Percentiles rank a stretch among this genome's conserved stretches.
phyloP scores from a whole-genome alignment of 495 filamentous ascomycete genomes.

The Sporormia fimetaria region DNA sequence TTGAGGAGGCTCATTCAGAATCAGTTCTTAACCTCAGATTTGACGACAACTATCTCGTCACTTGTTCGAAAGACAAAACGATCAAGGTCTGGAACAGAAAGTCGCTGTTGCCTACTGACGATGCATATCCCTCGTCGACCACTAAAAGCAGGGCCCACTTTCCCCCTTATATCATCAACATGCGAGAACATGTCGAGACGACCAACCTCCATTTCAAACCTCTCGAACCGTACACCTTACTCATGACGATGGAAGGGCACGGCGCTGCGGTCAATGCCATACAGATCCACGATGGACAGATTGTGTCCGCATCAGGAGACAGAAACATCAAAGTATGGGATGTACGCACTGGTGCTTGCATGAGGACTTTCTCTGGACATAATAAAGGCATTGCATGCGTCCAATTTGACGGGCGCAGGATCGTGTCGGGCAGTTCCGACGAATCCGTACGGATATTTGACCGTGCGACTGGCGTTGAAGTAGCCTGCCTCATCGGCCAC shows the following conservation, averaged over 20 bases:
- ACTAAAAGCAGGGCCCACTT: constrained; percentile 28
- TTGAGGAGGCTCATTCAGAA: constrained; percentile 68
- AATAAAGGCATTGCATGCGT: constrained; percentile 95
- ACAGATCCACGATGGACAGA: constrained; percentile 71
- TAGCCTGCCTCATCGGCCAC: constrained; percentile 75
- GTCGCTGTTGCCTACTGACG: constrained; percentile 52
- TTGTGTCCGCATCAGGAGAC: constrained; percentile 92
- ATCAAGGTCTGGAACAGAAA: constrained; percentile 91
- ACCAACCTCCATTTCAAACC: constrained; percentile 39
- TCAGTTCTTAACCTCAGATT: constrained; percentile 94
- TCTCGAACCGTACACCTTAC: constrained; percentile 55
- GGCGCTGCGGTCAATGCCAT: constrained; percentile 92
- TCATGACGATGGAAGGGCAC: constrained; percentile 72
- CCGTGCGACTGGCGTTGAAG: constrained; percentile 66
- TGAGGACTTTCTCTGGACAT: constrained; percentile 71
- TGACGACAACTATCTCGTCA: constrained; percentile 80
- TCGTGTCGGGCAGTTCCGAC: constrained; percentile 92
- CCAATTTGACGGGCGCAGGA: constrained; percentile 91
- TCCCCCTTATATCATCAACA: constrained; percentile 45
- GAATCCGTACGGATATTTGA: constrained; percentile 93
- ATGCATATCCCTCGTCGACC: constrained; percentile 24
- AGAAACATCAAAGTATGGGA: constrained; percentile 89
- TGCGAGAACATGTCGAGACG: constrained; percentile 21
- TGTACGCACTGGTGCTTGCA: constrained; percentile 63
- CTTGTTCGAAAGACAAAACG: constrained; percentile 91